phyloP scores from a whole-genome alignment of 2,329 filamentous ascomycete genomes.

The Periconia macrospinosa region DNA sequence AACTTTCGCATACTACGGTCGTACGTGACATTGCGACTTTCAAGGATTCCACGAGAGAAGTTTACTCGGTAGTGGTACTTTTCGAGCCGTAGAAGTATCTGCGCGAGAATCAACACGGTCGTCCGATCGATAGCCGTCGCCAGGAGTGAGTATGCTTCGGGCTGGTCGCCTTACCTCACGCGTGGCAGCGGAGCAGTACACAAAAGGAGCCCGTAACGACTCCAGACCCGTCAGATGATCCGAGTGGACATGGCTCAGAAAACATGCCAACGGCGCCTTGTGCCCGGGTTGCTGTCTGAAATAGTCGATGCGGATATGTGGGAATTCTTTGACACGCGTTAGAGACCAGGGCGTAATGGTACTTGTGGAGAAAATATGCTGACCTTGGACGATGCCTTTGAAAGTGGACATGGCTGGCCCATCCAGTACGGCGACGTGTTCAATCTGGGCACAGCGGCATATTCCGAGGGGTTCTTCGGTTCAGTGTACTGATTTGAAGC shows the following conservation, averaged over 20 bases:
- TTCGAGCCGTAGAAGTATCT: constrained; percentile 77
- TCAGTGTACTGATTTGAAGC: neutral
- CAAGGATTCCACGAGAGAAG: constrained; percentile 74
- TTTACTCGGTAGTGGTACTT: constrained; percentile 80
- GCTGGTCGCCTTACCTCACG: constrained; percentile 56
- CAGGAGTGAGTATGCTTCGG: too few relatives aligned
- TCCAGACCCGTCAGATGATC: constrained; percentile 86
- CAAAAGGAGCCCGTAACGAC: constrained; percentile 73
- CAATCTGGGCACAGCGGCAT: neutral
- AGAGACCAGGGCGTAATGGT: neutral
- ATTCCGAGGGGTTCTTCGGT: neutral
- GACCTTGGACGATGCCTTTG: constrained; percentile 35
- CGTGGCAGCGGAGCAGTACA: constrained; percentile 88
- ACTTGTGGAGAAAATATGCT: neutral
- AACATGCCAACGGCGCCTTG: constrained; percentile 74
- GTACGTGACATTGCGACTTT: constrained; percentile 74
- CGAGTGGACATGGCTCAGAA: constrained; percentile 89
- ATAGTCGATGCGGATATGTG: constrained; percentile 79
- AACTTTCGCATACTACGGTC: constrained; percentile 69
- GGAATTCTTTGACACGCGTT: constrained; percentile 63
- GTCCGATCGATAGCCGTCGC: too few relatives aligned
- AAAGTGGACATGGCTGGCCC: constrained; percentile 37
- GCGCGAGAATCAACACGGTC: neutral
- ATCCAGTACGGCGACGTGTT: neutral
- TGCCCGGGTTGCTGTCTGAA: constrained; percentile 64